A percentile compares a stretch with the other conserved stretches of the same genome.
These are phyloP conservation scores for Chrysochromulina parva DNA, from an alignment of 78 protist species.

Conservation along the genomic window DNA sequence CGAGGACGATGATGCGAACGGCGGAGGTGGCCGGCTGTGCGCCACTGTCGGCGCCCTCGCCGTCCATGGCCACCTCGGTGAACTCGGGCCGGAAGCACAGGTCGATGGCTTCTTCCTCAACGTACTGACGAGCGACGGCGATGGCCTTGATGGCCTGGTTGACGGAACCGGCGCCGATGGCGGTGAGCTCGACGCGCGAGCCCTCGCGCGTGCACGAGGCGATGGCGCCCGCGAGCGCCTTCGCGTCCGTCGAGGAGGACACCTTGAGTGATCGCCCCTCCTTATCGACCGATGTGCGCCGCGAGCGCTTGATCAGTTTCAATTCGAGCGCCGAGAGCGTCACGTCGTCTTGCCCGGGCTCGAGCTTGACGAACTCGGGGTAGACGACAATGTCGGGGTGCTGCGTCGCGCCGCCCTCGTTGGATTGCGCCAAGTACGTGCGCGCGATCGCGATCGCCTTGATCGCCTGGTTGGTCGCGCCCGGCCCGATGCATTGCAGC, in stretches of 20 bases:
- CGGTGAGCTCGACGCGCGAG: not conserved
- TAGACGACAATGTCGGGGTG: not conserved
- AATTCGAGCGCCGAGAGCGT: not conserved
- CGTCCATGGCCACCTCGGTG: not conserved
- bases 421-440: not conserved
- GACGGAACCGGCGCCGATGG: not conserved
- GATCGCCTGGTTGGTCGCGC: not conserved
- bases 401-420: not conserved
- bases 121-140: not conserved
- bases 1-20: not conserved
- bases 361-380: not conserved
- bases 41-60: too few relatives aligned
- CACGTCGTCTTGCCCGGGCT: not conserved
- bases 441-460: slow-evolving; percentile 2
- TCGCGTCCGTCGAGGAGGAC: not conserved
- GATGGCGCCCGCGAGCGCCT: not conserved
- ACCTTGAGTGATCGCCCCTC: not conserved
- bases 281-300: not conserved
- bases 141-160: not conserved
- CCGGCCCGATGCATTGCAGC: not conserved
- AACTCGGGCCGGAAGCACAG: not conserved
- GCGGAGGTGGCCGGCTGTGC: not conserved
- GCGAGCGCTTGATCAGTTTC: not conserved
- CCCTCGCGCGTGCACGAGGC: not conserved
- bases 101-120: not conserved